Base-by-base conservation (phyloP, 169 alveolate species). In the Plasmodium blacklocki region DNA sequence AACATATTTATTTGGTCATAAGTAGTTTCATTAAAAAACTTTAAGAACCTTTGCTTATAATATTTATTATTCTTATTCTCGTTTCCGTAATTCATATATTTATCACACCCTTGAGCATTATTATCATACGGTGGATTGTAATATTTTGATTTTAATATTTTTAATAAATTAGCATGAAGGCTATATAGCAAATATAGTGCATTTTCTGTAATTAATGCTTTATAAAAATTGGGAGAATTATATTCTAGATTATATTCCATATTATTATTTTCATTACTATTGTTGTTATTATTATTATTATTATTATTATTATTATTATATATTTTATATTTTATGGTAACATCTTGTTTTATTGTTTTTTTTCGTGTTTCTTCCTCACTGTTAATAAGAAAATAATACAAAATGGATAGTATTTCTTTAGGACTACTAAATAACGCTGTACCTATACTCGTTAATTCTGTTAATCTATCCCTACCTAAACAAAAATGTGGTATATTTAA, bases 401-500 rank as follows among this genome's bases (percentile, higher is more conserved):
- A 11, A 9, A 86, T 45, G 9, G 92, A 86, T 12, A 86, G 54
- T 39, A 86, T 49, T 86, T 86, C 92, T 56, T 60, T 70, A 1
- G 92, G 92, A 29, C 63, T 86, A 19, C 76, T 86, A 72, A 86
- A 86, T 60, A 86, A 71, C 14, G 92, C 87, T 18, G 92, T 39
- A 32, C 92, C 92, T 7, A 86, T 86, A 47, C 92, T 86, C 0
- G 92, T 70, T 49, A 86, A 50, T 62, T 86, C 92, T 14, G 92
- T 86, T 86, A 86, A 43, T 39, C 92, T 50, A 45, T 86, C 92
- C 39, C 92, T 86, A 32, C 92, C 92, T 21, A 86, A 73, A 66
- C 87, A 86, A 45, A 86, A 86, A n/a, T 86, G 92, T 18, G 92
- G 92, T 8, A 86, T 64, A 72, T 86, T 86, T 47, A 73, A 72